Base-by-base conservation (phyloP, 2,329 filamentous ascomycete species). In the Didymella pinodella region DNA sequence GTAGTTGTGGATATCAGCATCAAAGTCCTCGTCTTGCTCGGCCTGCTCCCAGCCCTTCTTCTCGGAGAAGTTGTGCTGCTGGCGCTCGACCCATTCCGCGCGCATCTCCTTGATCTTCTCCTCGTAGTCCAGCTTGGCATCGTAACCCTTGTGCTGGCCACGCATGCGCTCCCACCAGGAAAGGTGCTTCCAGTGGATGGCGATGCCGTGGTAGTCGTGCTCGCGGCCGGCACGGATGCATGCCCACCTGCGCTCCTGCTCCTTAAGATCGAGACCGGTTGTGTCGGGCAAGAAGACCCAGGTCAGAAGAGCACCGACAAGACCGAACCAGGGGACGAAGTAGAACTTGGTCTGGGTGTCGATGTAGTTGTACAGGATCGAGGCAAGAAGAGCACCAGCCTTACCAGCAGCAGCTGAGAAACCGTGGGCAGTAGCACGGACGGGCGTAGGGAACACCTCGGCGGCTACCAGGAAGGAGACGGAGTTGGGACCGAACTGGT, bases 391-490 rank as follows among this genome's bases (percentile, higher is more conserved):
- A 34, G 94, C 94, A 65, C 94, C 94, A 1, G 91, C 81, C 81
- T 98, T 98, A 74, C 94, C 94, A 54, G 90, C 83, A 57, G 93
- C 94, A 64, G 94, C 94, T n/a, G 91, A 93, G 80, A 97, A 92
- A 57, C 94, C 94, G 83, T 98, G 94, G 50, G 94, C 94, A 18
- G 92, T 93, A 66, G 94, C 94, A 71, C 94, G 93, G 68, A 98
- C 88, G 10, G 93, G 91, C 0, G 93, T 97, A 10, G 94, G 94
- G 84, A 92, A 98, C n/a, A 97, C 92, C 78, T 98, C 94, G 43
- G 92, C 94, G 43, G 94, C 94, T 34, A 96, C 91, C 67, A 98
- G 86, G 90, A 98, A 98, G 63, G 93, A 97, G 71, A 97, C 93
- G 46, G 88, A 90, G 85, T 98, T 98, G 79, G 94, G 94, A 12